Conservation (phyloP, 1,284 basidiomycete species). For the Irpex sp. region DNA sequence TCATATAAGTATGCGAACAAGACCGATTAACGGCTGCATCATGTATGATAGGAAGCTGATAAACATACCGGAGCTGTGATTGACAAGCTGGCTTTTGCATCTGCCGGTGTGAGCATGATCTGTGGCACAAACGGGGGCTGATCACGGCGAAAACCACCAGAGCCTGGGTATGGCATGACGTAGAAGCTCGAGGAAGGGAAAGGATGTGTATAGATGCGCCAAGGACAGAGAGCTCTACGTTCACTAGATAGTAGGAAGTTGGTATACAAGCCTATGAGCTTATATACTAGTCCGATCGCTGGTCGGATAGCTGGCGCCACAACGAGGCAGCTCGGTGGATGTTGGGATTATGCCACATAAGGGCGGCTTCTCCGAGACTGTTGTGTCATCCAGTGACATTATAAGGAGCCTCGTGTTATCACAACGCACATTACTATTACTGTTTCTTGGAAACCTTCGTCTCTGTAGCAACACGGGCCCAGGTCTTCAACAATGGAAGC, state of each 20-base stretch:
- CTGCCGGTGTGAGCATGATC: background rate
- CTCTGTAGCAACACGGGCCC: background rate
- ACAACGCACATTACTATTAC: background rate
- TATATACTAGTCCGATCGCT: background rate
- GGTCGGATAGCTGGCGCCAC: background rate
- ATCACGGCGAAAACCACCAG: background rate
- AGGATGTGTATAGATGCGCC: no score
- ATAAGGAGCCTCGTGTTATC: background rate
- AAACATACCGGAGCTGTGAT: background rate
- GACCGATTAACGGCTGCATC: no score
- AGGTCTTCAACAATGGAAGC: background rate
- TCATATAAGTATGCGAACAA: background rate
- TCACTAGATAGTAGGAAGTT: no score
- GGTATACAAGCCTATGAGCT: no score
- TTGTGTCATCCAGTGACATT: background rate
- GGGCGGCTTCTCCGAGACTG: background rate
- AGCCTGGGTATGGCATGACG: no score
- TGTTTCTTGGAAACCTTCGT: background rate
- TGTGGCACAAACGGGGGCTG: background rate
- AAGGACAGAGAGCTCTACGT: no score
- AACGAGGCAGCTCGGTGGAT: background rate
- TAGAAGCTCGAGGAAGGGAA: no score
- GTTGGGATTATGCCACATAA: background rate
- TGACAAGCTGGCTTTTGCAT: background rate
- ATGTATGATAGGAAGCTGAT: background rate